Evolutionary conservation across 371 early-diverging fungal species (phyloP).

Genomic region (Massospora cicadina): DNA sequence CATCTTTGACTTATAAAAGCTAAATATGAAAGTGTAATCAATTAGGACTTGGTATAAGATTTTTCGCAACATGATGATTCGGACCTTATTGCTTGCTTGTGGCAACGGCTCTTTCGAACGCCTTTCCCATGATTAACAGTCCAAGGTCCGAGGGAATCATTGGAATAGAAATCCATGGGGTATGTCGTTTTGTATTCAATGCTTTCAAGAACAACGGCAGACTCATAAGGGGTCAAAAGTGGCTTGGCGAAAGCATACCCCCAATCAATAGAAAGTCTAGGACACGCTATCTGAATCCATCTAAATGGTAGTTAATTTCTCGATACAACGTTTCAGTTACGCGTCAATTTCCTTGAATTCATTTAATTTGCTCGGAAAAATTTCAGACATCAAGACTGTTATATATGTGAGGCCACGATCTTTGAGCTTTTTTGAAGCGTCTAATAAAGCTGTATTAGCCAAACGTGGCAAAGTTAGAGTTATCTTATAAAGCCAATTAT

Average conservation of each 20-base stretch:
- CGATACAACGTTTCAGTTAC: conserved; percentile 18
- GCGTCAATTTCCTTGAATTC: conserved; percentile 80
- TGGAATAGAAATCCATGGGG: conserved; percentile 96
- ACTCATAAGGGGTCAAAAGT: conserved; percentile 93
- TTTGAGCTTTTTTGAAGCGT: conserved; percentile 46
- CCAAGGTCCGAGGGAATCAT: conserved; percentile 84
- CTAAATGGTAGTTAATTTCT: conserved; percentile 15
- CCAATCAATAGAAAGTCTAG: conserved; percentile 98
- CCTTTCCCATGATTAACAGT: conserved; percentile 64
- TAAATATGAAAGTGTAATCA: too few species aligned
- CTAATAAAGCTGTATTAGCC: too few species aligned
- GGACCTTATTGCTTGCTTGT: not conserved
- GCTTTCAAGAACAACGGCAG: conserved; percentile 64
- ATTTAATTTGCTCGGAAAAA: conserved; percentile 78
- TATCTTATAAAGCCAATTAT: too few species aligned
- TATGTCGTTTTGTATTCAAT: conserved; percentile 66
- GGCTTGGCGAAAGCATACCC: conserved; percentile 92
- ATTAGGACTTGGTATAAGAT: not conserved
- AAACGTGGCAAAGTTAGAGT: too few species aligned
- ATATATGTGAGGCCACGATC: conserved; percentile 47
- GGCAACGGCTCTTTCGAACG: not conserved
- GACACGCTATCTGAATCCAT: conserved; percentile 97
- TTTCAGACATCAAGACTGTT: conserved; percentile 76
- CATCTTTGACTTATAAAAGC: too few species aligned
- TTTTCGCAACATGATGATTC: not conserved